Conservation (phyloP, 257 asterid genomes). For the Prunella vulgaris region DNA sequence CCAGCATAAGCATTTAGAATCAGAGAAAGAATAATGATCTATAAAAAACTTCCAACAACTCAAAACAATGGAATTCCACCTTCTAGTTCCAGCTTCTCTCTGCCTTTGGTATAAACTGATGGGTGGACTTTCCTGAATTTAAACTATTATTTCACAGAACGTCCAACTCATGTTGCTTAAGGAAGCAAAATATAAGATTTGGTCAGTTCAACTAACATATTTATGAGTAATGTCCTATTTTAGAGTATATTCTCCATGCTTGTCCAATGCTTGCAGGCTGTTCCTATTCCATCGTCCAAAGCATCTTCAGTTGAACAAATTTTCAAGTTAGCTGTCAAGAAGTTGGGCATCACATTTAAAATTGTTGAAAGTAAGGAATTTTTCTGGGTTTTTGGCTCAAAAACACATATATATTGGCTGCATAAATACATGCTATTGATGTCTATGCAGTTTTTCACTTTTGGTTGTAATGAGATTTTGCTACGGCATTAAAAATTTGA, state of each 20-base stretch:
- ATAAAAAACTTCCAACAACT: constrained; percentile 9
- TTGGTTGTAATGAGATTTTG: constrained; percentile 8
- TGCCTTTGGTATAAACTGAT: background rate
- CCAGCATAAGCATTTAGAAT: constrained; percentile 16
- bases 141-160: background rate
- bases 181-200: background rate
- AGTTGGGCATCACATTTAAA: constrained; percentile 73
- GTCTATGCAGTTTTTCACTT: background rate
- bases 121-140: background rate
- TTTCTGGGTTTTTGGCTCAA: background rate
- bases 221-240: background rate
- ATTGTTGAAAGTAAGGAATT: constrained; percentile 59
- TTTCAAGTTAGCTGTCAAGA: constrained; percentile 82
- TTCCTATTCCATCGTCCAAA: constrained; percentile 76
- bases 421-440: constrained; percentile 14
- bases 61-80: background rate
- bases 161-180: background rate
- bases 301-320: constrained; percentile 66
- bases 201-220: background rate
- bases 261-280: constrained; percentile 54
- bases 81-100: background rate
- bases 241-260: background rate
- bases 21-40: constrained; percentile 2
- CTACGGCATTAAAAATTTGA: background rate
- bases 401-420: background rate